phyloP scores from a whole-genome alignment of 164 flowering plant species.

The Pachysandra terminalis region DNA sequence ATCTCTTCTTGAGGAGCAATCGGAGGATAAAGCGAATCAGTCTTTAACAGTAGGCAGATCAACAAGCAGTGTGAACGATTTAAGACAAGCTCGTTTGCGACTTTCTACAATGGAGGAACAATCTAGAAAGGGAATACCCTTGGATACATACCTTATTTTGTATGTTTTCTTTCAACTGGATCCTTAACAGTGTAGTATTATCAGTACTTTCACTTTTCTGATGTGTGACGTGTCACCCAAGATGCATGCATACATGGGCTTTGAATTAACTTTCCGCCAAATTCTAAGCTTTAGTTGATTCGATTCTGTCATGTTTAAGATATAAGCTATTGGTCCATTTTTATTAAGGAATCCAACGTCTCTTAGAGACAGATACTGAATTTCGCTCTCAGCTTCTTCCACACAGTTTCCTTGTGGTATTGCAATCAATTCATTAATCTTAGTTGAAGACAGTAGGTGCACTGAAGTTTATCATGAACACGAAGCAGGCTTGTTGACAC shows the following conservation, averaged over 20 bases:
- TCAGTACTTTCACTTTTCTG: not conserved
- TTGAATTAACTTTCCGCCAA: too few species aligned
- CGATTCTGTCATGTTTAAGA: too few species aligned
- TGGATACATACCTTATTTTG: conserved; percentile 83
- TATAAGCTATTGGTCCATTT: too few species aligned
- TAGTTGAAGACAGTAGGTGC: too few species aligned
- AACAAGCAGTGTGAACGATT: conserved; percentile 34
- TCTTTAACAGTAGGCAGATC: conserved; percentile 30
- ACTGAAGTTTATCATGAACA: too few species aligned
- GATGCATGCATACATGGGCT: not conserved
- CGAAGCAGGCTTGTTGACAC: too few species aligned
- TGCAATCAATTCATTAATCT: too few species aligned
- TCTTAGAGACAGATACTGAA: too few species aligned
- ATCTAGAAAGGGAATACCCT: conserved; percentile 54
- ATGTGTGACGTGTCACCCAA: not conserved
- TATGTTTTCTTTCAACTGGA: conserved; percentile 39
- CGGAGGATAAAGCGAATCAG: conserved; percentile 29
- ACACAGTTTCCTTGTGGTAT: too few species aligned
- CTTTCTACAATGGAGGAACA: conserved; percentile 57
- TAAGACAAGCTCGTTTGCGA: conserved; percentile 50
- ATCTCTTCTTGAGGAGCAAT: conserved; percentile 52
- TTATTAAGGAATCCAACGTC: too few species aligned
- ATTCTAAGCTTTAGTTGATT: too few species aligned
- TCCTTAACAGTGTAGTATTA: not conserved
- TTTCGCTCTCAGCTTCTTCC: too few species aligned